These are phyloP conservation scores for Verticillium zaregamsianum DNA, from an alignment of 2,329 filamentous ascomycete genomes.

Conservation along the genomic window DNA sequence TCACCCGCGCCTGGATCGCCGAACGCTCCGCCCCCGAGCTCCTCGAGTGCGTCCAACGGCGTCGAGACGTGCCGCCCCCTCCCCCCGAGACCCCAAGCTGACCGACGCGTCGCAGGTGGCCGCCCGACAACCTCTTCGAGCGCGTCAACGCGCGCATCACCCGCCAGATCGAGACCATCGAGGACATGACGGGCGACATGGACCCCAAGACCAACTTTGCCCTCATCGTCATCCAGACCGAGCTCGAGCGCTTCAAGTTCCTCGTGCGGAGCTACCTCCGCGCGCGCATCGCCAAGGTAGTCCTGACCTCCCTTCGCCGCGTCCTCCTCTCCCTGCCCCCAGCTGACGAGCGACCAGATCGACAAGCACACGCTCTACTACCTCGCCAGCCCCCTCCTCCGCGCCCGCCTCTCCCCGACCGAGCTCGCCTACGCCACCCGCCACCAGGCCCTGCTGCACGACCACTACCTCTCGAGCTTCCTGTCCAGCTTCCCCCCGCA, in stretches of 20 bases:
- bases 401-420: conserved; percentile 64
- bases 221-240: conserved; percentile 92
- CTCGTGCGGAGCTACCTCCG: conserved; percentile 79
- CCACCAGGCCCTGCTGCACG: conserved; percentile 79
- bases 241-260: conserved; percentile 91
- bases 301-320: conserved; percentile 10
- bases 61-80: too few species aligned
- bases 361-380: conserved; percentile 75
- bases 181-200: conserved; percentile 77
- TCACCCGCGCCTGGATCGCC: conserved; percentile 90
- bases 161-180: conserved; percentile 65
- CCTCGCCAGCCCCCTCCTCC: conserved; percentile 51
- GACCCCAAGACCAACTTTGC: conserved; percentile 89
- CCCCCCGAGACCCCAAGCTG: background rate
- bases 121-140: conserved; percentile 70
- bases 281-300: conserved; percentile 80
- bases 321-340: background rate
- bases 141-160: conserved; percentile 72
- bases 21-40: conserved; percentile 88
- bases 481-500: conserved; percentile 73
- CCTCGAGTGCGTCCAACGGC: conserved; percentile 56
- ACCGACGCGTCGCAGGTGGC: conserved; percentile 45
- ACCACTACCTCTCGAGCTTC: conserved; percentile 84
- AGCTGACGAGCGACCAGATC: conserved; percentile 45
- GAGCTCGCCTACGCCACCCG: conserved; percentile 80